These are phyloP conservation scores for Lipomyces chichibuensis DNA, from an alignment of 805 yeast species.

Conservation along the genomic window DNA sequence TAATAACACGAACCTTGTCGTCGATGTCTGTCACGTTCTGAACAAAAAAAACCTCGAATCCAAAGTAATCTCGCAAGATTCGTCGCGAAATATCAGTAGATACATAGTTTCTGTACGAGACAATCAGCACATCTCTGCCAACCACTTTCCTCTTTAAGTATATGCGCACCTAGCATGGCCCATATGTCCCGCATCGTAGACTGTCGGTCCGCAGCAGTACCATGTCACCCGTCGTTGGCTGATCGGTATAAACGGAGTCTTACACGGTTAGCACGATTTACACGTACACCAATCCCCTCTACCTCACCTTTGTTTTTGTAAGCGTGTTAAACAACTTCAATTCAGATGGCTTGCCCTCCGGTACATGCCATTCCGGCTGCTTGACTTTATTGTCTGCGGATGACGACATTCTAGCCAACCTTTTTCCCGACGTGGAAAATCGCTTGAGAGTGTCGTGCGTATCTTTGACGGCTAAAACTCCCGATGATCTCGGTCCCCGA, in stretches of 20 bases:
- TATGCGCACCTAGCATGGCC: conserved; percentile 76
- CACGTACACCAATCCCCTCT: neutral
- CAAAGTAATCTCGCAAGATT: conserved; percentile 85
- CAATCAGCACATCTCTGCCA: neutral
- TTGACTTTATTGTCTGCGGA: conserved; percentile 13
- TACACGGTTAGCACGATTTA: neutral
- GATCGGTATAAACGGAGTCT: conserved; percentile 62
- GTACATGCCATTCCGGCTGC: conserved; percentile 60
- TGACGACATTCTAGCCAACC: neutral
- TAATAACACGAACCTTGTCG: conserved; percentile 57
- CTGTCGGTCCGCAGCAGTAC: conserved; percentile 99
- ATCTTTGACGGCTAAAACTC: neutral
- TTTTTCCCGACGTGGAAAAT: neutral
- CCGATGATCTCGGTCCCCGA: neutral
- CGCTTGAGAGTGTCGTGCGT: neutral
- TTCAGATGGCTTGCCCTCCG: conserved; percentile 39
- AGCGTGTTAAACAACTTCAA: conserved; percentile 49
- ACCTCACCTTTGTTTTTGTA: conserved; percentile 73
- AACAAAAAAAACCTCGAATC: conserved; percentile 82
- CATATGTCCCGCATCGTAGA: conserved; percentile 94
- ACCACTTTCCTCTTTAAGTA: neutral
- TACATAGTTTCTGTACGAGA: conserved; percentile 75
- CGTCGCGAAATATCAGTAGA: conserved; percentile 92
- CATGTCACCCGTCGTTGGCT: conserved; percentile 69
- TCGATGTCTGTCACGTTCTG: conserved; percentile 99